Evolutionary conservation across 1,139 yeast species (phyloP).

Genomic region (Kurtzmaniella quercitrusa): DNA sequence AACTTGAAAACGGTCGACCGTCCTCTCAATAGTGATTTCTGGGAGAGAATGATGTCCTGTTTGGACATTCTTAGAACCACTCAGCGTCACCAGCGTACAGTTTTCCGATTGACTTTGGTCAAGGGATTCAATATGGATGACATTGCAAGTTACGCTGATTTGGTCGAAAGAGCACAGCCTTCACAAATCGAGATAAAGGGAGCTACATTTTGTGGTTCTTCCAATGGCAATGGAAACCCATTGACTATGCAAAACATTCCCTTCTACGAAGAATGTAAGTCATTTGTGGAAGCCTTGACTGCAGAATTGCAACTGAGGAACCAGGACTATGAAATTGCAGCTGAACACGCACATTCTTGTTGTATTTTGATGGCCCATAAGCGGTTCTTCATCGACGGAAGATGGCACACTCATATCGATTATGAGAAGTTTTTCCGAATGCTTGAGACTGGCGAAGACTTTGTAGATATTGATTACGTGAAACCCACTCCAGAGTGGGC

Average conservation of each 20-base stretch:
- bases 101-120: slow-evolving; percentile 83
- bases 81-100: slow-evolving; percentile 83
- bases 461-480: slow-evolving; percentile 76
- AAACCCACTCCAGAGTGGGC: slow-evolving; percentile 90
- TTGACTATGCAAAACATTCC: slow-evolving; percentile 95
- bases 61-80: slow-evolving; percentile 70
- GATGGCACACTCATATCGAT: slow-evolving; percentile 89
- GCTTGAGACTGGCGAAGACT: slow-evolving; percentile 57
- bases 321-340: slow-evolving; percentile 74
- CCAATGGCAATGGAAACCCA: slow-evolving; percentile 77
- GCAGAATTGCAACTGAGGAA: slow-evolving; percentile 60
- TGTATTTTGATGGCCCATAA: slow-evolving; percentile 81
- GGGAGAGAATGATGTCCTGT: slow-evolving; percentile 84
- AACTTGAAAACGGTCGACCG: slow-evolving; percentile 82
- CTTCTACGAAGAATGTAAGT: slow-evolving; percentile 83
- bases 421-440: slow-evolving; percentile 73
- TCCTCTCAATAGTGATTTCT: slow-evolving; percentile 84
- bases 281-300: slow-evolving; percentile 62
- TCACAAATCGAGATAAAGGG: slow-evolving; percentile 91
- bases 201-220: slow-evolving; percentile 89
- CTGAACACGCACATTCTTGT: slow-evolving; percentile 95
- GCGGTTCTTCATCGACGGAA: slow-evolving; percentile 63
- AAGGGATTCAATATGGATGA: slow-evolving; percentile 90
- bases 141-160: slow-evolving; percentile 80
- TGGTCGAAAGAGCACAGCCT: slow-evolving; percentile 79